Conservation (phyloP, 768 basidiomycete genomes). For the Stropharia rugosoannulata region DNA sequence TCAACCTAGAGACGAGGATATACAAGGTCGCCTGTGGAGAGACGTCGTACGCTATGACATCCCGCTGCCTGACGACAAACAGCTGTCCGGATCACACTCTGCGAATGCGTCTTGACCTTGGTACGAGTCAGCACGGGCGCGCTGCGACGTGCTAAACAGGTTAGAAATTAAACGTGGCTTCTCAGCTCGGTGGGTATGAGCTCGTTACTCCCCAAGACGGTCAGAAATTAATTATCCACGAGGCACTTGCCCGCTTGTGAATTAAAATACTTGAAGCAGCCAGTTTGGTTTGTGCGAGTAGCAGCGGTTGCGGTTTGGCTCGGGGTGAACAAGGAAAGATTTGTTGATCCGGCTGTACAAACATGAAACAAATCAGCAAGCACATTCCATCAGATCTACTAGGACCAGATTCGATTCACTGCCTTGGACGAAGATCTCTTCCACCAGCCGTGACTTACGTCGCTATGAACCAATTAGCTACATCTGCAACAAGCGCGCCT, state of each 20-base stretch:
- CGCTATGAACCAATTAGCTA: constrained; percentile 23
- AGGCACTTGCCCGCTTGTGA: too few relatives aligned
- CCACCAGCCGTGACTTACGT: constrained; percentile 4
- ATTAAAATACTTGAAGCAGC: too few relatives aligned
- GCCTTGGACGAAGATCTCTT: constrained; percentile 18
- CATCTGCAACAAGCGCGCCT: constrained; percentile 15
- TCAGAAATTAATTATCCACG: background rate
- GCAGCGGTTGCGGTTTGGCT: background rate
- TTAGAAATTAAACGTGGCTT: background rate
- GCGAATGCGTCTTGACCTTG: background rate
- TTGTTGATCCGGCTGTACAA: background rate
- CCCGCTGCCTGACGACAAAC: background rate
- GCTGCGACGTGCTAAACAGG: too few relatives aligned
- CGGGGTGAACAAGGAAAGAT: background rate
- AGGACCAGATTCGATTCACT: constrained; percentile 20
- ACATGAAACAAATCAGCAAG: background rate
- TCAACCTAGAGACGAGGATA: constrained; percentile 7
- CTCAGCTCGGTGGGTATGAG: constrained; percentile 4
- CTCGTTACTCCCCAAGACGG: background rate
- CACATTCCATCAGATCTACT: constrained; percentile 12
- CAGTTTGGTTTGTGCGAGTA: background rate
- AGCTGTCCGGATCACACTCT: constrained; percentile 1
- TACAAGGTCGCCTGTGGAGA: constrained; percentile 18
- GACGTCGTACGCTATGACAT: constrained; percentile 16
- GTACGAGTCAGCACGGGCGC: background rate